phyloP scores from a whole-genome alignment of 169 alveolate species.

The Eimeria necatrix region DNA sequence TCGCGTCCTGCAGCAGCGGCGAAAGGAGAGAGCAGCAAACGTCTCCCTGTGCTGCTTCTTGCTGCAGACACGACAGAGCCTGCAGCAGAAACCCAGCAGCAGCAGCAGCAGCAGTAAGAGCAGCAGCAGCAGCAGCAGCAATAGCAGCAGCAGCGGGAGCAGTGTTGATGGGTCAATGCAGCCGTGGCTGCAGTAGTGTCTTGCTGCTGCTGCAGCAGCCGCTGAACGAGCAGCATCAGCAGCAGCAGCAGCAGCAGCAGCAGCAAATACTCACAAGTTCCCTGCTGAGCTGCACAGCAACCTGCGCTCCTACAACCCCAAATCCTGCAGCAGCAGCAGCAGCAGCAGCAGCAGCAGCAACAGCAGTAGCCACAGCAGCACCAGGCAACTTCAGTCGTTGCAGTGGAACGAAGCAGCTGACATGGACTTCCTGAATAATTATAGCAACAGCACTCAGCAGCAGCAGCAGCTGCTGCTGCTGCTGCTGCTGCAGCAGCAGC shows the following conservation, averaged over 20 bases:
- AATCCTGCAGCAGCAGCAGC: neutral
- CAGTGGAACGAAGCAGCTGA: neutral
- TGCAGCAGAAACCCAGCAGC: neutral
- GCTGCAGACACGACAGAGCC: constrained; percentile 2
- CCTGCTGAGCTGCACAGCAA: constrained; percentile 20
- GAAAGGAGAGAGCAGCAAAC: neutral
- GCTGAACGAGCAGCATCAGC: no score
- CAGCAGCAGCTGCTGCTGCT: neutral
- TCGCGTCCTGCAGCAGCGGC: neutral
- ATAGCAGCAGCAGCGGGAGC: no score
- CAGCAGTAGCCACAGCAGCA: neutral
- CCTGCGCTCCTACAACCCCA: neutral
- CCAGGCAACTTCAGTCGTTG: no score
- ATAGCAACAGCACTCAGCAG: neutral
- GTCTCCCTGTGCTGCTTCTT: neutral
- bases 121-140: no score
- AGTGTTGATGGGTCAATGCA: no score
- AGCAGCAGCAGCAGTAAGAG: no score
- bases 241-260: neutral
- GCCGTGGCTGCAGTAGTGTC: neutral
- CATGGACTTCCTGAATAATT: neutral
- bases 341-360: neutral
- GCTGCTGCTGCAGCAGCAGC: neutral
- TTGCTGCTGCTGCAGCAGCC: neutral
- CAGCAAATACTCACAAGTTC: neutral